phyloP scores from a whole-genome alignment of 1,139 yeast species.

The Taiozyma sp. region DNA sequence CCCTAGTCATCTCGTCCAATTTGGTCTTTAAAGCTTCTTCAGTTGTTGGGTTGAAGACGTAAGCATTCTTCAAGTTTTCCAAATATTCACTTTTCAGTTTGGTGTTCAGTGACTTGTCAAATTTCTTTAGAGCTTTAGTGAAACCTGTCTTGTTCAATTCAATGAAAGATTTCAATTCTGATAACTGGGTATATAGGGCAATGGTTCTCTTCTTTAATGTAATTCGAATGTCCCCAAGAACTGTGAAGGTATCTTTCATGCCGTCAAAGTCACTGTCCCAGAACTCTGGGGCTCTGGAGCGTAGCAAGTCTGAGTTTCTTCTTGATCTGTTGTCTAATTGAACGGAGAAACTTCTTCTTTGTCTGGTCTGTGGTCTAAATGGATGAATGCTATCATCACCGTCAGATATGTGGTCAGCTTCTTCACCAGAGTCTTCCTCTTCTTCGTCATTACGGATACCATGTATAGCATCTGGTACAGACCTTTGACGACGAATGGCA shows the following conservation, averaged over 20 bases:
- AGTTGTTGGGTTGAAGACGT: slow-evolving; percentile 44
- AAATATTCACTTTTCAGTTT: slow-evolving; percentile 51
- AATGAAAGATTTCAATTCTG: slow-evolving; percentile 79
- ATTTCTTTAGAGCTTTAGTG: slow-evolving; percentile 83
- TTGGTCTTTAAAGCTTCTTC: slow-evolving; percentile 36
- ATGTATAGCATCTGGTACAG: slow-evolving; percentile 5
- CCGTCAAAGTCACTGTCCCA: slow-evolving; percentile 26
- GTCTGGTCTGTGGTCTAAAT: slow-evolving; percentile 17
- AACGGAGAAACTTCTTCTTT: slow-evolving; percentile 16
- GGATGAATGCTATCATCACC: slow-evolving; percentile 4
- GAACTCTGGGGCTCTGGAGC: slow-evolving; percentile 22
- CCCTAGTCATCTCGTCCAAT: slow-evolving; percentile 41
- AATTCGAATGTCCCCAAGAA: slow-evolving; percentile 49
- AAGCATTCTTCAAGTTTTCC: slow-evolving; percentile 35
- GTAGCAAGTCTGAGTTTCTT: slow-evolving; percentile 12
- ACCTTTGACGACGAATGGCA: slow-evolving; percentile 9
- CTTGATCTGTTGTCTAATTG: slow-evolving; percentile 15
- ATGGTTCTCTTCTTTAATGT: slow-evolving; percentile 67
- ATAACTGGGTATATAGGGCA: slow-evolving; percentile 63
- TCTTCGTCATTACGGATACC: slow-evolving; percentile 12
- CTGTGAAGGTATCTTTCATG: slow-evolving; percentile 24
- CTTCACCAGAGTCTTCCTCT: slow-evolving; percentile 4
- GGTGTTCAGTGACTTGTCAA: slow-evolving; percentile 75
- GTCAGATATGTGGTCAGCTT: background rate
- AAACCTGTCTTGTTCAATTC: slow-evolving; percentile 87